Percentiles rank a stretch among this genome's conserved stretches.
Conservation (phyloP, 768 basidiomycete genomes). For the Nidularia pulvinata region DNA sequence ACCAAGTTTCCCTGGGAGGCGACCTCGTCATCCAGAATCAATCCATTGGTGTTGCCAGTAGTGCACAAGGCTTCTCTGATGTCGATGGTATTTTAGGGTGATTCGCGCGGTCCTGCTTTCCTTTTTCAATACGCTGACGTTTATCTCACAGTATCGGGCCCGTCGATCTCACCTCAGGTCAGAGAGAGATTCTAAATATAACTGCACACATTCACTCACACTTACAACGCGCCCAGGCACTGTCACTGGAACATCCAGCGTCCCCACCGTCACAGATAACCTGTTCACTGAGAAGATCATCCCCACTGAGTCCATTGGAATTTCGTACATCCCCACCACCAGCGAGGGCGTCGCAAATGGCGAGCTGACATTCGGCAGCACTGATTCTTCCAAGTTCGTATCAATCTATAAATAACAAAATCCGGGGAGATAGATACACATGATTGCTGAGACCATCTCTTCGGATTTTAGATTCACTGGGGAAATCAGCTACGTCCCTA, state of each 20-base stretch:
- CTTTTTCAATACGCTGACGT: background rate
- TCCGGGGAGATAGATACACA: too few relatives aligned
- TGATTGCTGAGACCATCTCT: background rate
- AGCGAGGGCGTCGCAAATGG: constrained; percentile 36
- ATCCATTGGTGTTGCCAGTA: constrained; percentile 44
- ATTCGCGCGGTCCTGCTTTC: background rate
- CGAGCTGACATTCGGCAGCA: constrained; percentile 54
- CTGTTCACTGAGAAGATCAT: constrained; percentile 48
- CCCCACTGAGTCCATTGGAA: constrained; percentile 40
- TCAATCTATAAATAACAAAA: background rate
- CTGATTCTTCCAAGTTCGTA: constrained; percentile 46
- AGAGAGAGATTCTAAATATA: background rate
- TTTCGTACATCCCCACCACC: constrained; percentile 52
- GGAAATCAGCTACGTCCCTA: constrained; percentile 24
- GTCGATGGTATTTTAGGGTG: constrained; percentile 56
- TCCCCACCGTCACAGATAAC: constrained; percentile 62
- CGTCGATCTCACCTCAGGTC: constrained; percentile 40
- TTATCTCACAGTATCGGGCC: constrained; percentile 41
- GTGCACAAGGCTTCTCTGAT: constrained; percentile 12
- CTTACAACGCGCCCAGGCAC: constrained; percentile 18
- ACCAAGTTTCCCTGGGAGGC: constrained; percentile 40
- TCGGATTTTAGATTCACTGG: constrained; percentile 17
- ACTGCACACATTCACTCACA: too few relatives aligned
- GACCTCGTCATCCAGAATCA: constrained; percentile 43
- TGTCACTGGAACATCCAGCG: constrained; percentile 30